These are phyloP conservation scores for Bryopsis sp. DNA, from an alignment of 139 green algal genomes.

Conservation along the genomic window DNA sequence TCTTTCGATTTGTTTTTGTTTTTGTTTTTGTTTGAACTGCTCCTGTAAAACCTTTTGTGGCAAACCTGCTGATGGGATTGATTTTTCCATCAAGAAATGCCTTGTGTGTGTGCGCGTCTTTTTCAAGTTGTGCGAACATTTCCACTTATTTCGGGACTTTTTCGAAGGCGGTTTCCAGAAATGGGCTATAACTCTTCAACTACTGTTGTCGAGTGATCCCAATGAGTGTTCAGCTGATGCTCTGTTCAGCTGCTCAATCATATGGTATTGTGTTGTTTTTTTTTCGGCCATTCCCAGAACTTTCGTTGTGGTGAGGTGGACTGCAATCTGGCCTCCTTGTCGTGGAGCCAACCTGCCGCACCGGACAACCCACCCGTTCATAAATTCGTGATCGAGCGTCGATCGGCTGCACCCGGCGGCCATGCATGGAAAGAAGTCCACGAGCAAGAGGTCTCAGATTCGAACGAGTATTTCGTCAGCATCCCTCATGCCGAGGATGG, in stretches of 20 bases:
- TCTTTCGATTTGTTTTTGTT: too few species aligned
- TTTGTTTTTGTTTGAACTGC: too few species aligned
- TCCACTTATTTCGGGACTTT: constrained; percentile 5
- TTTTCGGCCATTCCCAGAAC: neutral
- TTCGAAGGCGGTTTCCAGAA: neutral
- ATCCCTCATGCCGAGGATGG: neutral
- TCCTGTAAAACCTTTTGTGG: too few species aligned
- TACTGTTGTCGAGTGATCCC: neutral
- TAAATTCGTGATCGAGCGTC: constrained; percentile 38
- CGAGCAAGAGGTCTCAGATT: constrained; percentile 27
- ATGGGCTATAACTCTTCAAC: neutral
- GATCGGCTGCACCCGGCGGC: constrained; percentile 11
- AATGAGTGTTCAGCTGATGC: neutral
- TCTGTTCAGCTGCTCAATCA: neutral
- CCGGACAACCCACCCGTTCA: constrained; percentile 34
- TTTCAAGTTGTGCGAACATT: too few species aligned
- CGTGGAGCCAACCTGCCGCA: constrained; percentile 21
- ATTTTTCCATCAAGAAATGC: too few species aligned
- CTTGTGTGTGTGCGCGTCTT: too few species aligned
- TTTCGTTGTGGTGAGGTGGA: neutral
- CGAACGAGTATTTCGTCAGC: neutral
- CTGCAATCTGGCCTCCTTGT: neutral
- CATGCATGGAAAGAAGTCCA: constrained; percentile 20
- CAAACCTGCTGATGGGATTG: too few species aligned
- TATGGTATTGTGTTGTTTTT: neutral